Conservation (phyloP, 192 early-diverging fungal species). For the Diversispora epigaea region DNA sequence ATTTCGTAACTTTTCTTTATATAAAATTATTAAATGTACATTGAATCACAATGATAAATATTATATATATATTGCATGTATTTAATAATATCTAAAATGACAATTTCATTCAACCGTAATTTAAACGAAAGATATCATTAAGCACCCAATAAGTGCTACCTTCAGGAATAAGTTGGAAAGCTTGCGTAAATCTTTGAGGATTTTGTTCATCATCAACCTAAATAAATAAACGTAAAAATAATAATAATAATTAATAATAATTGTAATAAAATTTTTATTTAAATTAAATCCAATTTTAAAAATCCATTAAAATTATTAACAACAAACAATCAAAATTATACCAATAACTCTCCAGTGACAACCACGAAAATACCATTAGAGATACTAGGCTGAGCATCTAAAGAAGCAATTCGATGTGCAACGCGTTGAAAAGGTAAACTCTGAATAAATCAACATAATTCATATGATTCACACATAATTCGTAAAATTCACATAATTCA, state of each 20-base stretch:
- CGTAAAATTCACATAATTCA: background rate
- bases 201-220: slow-evolving; percentile 80
- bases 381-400: slow-evolving; percentile 77
- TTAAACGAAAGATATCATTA: slow-evolving; percentile 82
- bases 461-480: background rate
- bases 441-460: slow-evolving; percentile 39
- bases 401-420: slow-evolving; percentile 68
- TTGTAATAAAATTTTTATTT: background rate
- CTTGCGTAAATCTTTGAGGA: slow-evolving; percentile 78
- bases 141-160: slow-evolving; percentile 69
- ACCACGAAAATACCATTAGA: slow-evolving; percentile 66
- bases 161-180: slow-evolving; percentile 84
- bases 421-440: slow-evolving; percentile 75
- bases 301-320: background rate
- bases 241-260: slow-evolving; percentile 3
- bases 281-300: background rate
- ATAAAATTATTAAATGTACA: too few species aligned
- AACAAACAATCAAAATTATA: slow-evolving; percentile 27
- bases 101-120: slow-evolving; percentile 56
- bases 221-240: background rate
- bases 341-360: slow-evolving; percentile 84
- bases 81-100: background rate
- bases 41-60: too few species aligned
- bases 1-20: too few species aligned
- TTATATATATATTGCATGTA: too few species aligned